Percentiles rank a stretch among this genome's conserved stretches.
Evolutionary conservation across 345 rosid species (phyloP).

Genomic region (Salix dunnii): DNA sequence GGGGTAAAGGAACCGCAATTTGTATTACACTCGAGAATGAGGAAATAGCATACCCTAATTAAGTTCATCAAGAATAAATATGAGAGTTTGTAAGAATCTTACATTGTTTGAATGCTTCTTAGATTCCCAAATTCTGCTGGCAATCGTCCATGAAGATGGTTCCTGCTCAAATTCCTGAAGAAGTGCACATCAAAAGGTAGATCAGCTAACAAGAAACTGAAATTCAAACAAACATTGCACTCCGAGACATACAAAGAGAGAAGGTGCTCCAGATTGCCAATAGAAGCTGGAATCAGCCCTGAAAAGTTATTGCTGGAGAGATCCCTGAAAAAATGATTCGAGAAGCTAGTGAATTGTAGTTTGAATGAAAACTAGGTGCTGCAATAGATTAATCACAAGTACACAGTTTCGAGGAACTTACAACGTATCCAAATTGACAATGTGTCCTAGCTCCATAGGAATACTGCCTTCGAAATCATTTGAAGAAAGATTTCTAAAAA

Average conservation of each 20-base stretch:
- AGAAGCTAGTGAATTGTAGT: background rate
- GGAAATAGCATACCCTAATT: background rate
- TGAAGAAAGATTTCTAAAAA: conserved; percentile 63
- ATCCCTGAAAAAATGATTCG: conserved; percentile 48
- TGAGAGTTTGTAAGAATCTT: conserved; percentile 1
- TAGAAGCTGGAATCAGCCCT: conserved; percentile 66
- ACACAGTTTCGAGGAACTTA: conserved; percentile 23
- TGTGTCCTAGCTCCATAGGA: conserved; percentile 74
- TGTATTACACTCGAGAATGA: background rate
- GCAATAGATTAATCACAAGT: background rate
- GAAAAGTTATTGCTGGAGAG: conserved; percentile 75
- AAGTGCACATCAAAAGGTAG: background rate
- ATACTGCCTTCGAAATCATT: conserved; percentile 72
- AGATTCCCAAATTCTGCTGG: conserved; percentile 86
- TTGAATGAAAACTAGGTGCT: background rate
- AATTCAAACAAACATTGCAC: background rate
- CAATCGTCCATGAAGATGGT: conserved; percentile 54
- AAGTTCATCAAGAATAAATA: background rate
- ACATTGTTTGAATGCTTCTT: conserved; percentile 73
- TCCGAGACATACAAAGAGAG: conserved; percentile 56
- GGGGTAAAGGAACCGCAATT: background rate
- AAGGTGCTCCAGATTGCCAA: conserved; percentile 92
- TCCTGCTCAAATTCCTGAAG: conserved; percentile 68
- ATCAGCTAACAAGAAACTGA: too few relatives aligned
- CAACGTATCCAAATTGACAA: conserved; percentile 86